phyloP scores from a whole-genome alignment of 768 basidiomycete species.

The Mycena rosella region DNA sequence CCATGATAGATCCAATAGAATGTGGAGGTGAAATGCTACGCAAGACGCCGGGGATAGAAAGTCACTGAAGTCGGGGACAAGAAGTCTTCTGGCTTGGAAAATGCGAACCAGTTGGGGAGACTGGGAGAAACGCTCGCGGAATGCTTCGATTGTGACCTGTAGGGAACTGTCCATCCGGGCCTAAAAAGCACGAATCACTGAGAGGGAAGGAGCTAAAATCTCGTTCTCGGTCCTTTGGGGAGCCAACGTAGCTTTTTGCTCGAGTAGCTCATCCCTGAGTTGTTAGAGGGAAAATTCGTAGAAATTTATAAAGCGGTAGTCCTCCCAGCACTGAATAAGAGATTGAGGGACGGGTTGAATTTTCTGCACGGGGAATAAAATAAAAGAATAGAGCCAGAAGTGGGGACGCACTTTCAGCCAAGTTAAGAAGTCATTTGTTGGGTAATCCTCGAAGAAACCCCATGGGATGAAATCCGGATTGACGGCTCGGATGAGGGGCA shows the following conservation, averaged over 20 bases:
- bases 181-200: not conserved
- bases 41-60: not conserved
- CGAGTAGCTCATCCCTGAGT: not conserved
- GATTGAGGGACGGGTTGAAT: not conserved
- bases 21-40: not conserved
- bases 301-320: not conserved
- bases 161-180: not conserved
- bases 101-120: not conserved
- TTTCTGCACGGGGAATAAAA: not conserved
- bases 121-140: not conserved
- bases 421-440: not conserved
- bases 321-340: not conserved
- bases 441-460: too few species aligned
- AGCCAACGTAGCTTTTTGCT: not conserved
- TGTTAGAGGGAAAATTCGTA: not conserved
- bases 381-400: not conserved
- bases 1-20: not conserved
- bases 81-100: slow-evolving; percentile 5
- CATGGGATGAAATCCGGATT: not conserved
- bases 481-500: not conserved
- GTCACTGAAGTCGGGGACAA: not conserved
- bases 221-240: not conserved
- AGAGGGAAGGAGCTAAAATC: not conserved
- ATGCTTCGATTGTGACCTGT: not conserved
- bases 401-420: not conserved